Evolutionary conservation across 2,329 filamentous ascomycete species (phyloP), one percentile per base, ranked within the genome.

Genomic region (Talaromyces amestolkiae): DNA sequence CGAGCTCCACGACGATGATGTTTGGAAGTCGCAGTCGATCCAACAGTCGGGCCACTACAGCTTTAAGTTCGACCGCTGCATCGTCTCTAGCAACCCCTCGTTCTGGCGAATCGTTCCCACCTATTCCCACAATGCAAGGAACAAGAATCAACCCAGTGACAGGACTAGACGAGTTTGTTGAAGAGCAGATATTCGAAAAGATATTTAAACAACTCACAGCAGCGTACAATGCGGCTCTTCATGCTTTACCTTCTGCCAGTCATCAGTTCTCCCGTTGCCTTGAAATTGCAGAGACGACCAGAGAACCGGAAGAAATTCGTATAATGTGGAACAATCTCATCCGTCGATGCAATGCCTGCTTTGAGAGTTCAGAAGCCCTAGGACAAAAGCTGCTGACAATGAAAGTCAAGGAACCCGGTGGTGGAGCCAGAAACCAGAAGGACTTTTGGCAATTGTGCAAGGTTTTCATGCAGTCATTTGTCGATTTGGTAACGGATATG

Each of bases 391-490:
- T 97, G 11, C 91, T 89, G 3, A 84, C 85, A 56, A 91, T 97
- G 81, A 93, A 93, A 75, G 82, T 96, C 11, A 95, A 94, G 74
- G 93, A 97, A 71, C 91, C 91, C 8, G 89, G 87, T 11, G 85
- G 91, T 60, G 85, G 92, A 63, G 87, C 78, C 47, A 76, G 81
- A 35, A 81, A 82, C 68, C 84, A 87, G 69, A 82, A 82, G 49
- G 86, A 87, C 59, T 86, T 89, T 71, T 88, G 86, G 85, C 82
- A 86, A 69, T 82, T 93, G 62, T 95, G 91, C 80, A 92, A 90
- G 78, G 73, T 73, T 2, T 83, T 83, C 66, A 77, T 82, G 72
- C 79, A 82, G 68, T 80, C 79, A 19, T 83, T 82, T 61, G 77
- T 81, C 54, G 79, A 81, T 53, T 72, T 83, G 3, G 77, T 82